Conservation (phyloP, 306 rosid genomes). For the Vachellia pachyceras region DNA sequence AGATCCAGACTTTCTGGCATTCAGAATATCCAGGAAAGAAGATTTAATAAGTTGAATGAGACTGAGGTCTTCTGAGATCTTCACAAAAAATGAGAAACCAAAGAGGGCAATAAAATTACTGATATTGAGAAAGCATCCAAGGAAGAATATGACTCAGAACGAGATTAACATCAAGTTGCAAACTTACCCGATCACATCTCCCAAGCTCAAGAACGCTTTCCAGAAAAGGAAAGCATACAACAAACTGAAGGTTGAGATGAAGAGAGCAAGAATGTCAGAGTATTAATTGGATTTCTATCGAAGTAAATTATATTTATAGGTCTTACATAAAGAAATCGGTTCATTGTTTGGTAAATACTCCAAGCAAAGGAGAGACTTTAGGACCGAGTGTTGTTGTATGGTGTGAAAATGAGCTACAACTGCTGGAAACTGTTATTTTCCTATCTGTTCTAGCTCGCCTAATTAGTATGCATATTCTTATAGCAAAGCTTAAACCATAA, state of each 20-base stretch:
- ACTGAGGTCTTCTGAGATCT: constrained; percentile 74
- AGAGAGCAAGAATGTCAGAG: constrained; percentile 27
- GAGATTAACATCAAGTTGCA: constrained; percentile 7
- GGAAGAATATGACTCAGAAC: not conserved
- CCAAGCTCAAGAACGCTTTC: constrained; percentile 87
- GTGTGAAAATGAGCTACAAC: not conserved
- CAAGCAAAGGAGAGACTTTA: not conserved
- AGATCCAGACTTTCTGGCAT: constrained; percentile 33
- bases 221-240: constrained; percentile 79
- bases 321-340: not conserved
- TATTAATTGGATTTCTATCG: constrained; percentile 19
- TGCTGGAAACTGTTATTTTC: constrained; percentile 1
- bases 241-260: constrained; percentile 61
- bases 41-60: constrained; percentile 61
- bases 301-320: constrained; percentile 7
- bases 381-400: not conserved
- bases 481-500: not conserved
- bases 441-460: constrained; percentile 5
- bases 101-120: constrained; percentile 6
- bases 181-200: constrained; percentile 60
- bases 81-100: constrained; percentile 30
- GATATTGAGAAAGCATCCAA: not conserved
- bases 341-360: constrained; percentile 9
- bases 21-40: constrained; percentile 59
- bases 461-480: constrained; percentile 9